phyloP scores from a whole-genome alignment of 169 alveolate genomes.

The Blepharisma undulans region DNA sequence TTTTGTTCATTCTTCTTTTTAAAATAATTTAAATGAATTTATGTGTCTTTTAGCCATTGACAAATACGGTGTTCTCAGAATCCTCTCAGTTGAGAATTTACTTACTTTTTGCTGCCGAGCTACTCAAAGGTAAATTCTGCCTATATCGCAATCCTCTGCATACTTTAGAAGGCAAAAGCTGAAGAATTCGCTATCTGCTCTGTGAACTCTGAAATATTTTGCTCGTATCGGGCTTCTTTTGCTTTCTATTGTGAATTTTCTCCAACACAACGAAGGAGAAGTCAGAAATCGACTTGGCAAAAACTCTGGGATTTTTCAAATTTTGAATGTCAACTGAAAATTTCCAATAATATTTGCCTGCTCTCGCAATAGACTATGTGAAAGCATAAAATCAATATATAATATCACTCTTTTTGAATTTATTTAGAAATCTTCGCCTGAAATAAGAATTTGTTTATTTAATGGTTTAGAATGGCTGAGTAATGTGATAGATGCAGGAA shows the following conservation, averaged over 20 bases:
- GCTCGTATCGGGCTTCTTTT: conserved; percentile 27
- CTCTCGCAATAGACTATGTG: too few species aligned
- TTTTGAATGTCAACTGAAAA: too few species aligned
- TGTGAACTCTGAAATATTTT: conserved; percentile 51
- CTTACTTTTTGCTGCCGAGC: conserved; percentile 26
- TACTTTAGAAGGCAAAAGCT: conserved; percentile 72
- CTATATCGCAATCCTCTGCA: conserved; percentile 52
- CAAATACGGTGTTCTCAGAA: too few species aligned
- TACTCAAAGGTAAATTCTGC: conserved; percentile 25
- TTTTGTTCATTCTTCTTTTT: background rate
- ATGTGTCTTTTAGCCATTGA: conserved; percentile 59
- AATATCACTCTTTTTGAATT: too few species aligned
- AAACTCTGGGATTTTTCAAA: conserved; percentile 62
- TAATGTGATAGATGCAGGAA: conserved; percentile 69
- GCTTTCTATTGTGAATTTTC: conserved; percentile 50
- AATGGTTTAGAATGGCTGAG: conserved; percentile 69
- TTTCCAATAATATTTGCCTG: too few species aligned
- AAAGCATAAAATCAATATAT: too few species aligned
- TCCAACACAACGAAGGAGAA: conserved; percentile 73
- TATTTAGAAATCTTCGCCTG: too few species aligned
- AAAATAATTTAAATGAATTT: background rate
- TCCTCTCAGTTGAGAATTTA: conserved; percentile 70
- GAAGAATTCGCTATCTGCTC: conserved; percentile 76
- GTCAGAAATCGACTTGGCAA: conserved; percentile 49
- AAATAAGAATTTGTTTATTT: conserved; percentile 76